A percentile compares a stretch with the other conserved stretches of the same genome.
phyloP scores from a whole-genome alignment of 192 early-diverging fungal genomes.

The Podila verticillata region DNA sequence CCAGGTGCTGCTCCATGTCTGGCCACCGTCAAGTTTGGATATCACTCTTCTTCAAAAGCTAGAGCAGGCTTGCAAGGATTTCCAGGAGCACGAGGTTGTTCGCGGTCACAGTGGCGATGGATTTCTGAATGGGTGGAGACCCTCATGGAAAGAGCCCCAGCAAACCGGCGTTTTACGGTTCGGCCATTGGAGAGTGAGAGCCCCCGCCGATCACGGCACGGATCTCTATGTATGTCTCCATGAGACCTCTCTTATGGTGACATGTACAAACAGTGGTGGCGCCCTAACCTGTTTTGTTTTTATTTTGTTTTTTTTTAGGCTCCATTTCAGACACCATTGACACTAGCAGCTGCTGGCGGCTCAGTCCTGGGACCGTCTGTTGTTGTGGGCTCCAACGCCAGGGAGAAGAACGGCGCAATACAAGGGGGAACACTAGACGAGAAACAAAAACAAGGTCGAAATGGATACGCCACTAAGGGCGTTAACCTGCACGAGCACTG shows the following conservation, averaged over 20 bases:
- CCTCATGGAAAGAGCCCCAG: conserved; percentile 33
- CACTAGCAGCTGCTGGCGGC: conserved; percentile 42
- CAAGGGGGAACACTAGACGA: too few species aligned
- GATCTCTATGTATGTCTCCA: conserved; percentile 26
- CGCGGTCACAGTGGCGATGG: conserved; percentile 49
- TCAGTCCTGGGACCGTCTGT: conserved; percentile 31
- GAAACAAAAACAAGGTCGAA: too few species aligned
- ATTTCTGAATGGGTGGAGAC: conserved; percentile 49
- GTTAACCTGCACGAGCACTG: too few species aligned
- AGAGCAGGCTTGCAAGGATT: conserved; percentile 37
- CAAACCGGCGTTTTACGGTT: conserved; percentile 43
- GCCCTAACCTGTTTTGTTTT: background rate
- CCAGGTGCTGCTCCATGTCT: conserved; percentile 45
- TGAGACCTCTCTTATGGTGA: background rate
- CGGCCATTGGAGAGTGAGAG: conserved; percentile 45
- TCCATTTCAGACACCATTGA: conserved; percentile 47
- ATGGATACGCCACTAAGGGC: too few species aligned
- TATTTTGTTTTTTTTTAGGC: conserved; percentile 2
- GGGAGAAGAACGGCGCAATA: background rate
- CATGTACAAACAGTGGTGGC: background rate
- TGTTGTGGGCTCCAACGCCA: background rate
- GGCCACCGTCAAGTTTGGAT: conserved; percentile 34
- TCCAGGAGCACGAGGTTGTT: conserved; percentile 41
- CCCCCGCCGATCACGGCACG: conserved; percentile 12
- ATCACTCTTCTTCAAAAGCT: conserved; percentile 30